Conservation (phyloP, 306 rosid species). For the Aeschynomene evenia region DNA sequence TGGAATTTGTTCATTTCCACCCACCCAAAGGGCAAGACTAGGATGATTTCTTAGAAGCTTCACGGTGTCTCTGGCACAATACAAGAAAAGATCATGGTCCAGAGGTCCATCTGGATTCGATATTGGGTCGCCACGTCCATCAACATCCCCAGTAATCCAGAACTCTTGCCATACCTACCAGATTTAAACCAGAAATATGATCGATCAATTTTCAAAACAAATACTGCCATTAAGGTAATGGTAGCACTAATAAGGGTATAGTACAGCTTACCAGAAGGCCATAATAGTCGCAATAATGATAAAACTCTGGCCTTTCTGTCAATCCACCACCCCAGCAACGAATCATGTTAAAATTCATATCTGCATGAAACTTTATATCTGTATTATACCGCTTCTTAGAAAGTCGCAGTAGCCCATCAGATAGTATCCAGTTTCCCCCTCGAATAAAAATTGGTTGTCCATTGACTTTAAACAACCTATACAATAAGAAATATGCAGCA, state of each 20-base stretch:
- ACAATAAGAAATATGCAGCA: constrained; percentile 20
- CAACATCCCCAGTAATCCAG: constrained; percentile 97
- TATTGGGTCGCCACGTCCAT: constrained; percentile 81
- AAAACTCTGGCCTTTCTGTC: constrained; percentile 94
- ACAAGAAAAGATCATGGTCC: constrained; percentile 91
- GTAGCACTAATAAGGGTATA: too few relatives aligned
- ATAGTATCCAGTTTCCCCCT: constrained; percentile 97
- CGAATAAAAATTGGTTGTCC: constrained; percentile 86
- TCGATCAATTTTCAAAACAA: constrained; percentile 31
- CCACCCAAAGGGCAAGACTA: constrained; percentile 98
- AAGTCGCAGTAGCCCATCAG: constrained; percentile 91
- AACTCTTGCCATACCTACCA: constrained; percentile 97
- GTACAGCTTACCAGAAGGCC: constrained; percentile 80
- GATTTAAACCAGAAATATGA: constrained; percentile 21
- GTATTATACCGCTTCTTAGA: constrained; percentile 80
- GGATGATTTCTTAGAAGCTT: constrained; percentile 91
- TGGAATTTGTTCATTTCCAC: constrained; percentile 96
- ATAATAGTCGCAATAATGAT: constrained; percentile 80
- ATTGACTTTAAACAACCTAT: constrained; percentile 90
- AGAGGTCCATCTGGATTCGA: constrained; percentile 88
- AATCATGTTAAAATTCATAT: constrained; percentile 95
- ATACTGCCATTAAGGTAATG: neutral
- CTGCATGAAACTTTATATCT: constrained; percentile 91
- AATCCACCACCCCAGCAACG: constrained; percentile 99
- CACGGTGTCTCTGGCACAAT: constrained; percentile 92